These are phyloP conservation scores for Craterostigma plantagineum DNA, from an alignment of 257 asterid genomes.

Conservation along the genomic window DNA sequence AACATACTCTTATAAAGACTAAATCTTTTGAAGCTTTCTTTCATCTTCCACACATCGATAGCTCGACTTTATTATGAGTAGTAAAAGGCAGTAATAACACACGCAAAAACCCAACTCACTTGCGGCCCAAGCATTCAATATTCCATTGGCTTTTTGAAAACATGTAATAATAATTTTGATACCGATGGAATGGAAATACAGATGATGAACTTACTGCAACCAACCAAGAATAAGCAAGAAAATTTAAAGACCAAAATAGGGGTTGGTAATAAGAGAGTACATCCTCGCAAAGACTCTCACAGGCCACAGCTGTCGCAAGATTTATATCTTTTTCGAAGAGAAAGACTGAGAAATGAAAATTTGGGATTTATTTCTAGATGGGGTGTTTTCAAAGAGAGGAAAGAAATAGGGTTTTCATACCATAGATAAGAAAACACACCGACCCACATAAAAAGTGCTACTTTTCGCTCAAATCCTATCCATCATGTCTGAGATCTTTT, in stretches of 20 bases:
- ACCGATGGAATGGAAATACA: not conserved
- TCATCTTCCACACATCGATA: slow-evolving; percentile 12
- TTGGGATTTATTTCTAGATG: too few species aligned
- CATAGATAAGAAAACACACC: too few species aligned
- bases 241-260: slow-evolving; percentile 30
- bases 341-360: too few species aligned
- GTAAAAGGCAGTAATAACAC: slow-evolving; percentile 18
- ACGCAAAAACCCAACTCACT: slow-evolving; percentile 21
- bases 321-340: too few species aligned
- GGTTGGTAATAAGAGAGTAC: slow-evolving; percentile 56
- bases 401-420: too few species aligned
- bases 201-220: slow-evolving; percentile 22
- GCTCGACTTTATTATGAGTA: slow-evolving; percentile 3
- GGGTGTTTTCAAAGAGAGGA: too few species aligned
- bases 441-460: too few species aligned
- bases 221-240: slow-evolving; percentile 35
- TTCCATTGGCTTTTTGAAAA: not conserved
- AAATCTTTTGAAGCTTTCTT: slow-evolving; percentile 11
- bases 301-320: too few species aligned
- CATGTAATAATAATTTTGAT: not conserved
- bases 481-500: too few species aligned
- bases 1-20: not conserved
- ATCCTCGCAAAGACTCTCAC: slow-evolving; percentile 4
- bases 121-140: slow-evolving; percentile 17
- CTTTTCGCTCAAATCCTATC: too few species aligned